phyloP scores from a whole-genome alignment of 208 protist genomes.

The Porcisia hertigi region DNA sequence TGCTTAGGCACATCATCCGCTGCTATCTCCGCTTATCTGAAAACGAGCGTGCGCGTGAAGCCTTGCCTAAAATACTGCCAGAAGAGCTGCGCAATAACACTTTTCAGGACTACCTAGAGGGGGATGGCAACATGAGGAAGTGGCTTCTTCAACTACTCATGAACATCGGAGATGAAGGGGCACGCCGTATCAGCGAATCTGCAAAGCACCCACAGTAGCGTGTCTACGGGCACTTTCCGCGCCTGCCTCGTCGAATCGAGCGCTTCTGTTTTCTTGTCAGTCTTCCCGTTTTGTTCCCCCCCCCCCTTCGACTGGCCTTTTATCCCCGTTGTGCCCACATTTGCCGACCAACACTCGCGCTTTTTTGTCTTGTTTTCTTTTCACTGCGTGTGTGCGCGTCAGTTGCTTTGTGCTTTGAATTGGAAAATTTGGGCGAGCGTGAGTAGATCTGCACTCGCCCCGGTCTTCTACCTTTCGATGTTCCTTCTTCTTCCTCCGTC shows the following conservation, averaged over 20 bases:
- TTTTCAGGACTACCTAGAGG: slow-evolving; percentile 67
- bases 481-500: too few species aligned
- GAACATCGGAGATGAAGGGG: slow-evolving; percentile 83
- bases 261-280: background rate
- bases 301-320: too few species aligned
- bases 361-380: too few species aligned
- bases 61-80: slow-evolving; percentile 76
- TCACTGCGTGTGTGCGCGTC: too few species aligned
- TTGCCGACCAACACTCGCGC: too few species aligned
- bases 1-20: slow-evolving; percentile 98
- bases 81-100: slow-evolving; percentile 87
- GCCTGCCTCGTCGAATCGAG: background rate
- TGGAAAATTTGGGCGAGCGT: too few species aligned
- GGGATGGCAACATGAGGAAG: slow-evolving; percentile 74
- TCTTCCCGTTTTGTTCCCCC: background rate
- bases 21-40: slow-evolving; percentile 98
- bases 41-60: slow-evolving; percentile 85
- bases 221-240: background rate
- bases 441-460: too few species aligned
- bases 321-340: too few species aligned
- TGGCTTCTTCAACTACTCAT: slow-evolving; percentile 79
- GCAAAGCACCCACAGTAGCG: slow-evolving; percentile 16
- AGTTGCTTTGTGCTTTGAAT: too few species aligned
- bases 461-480: too few species aligned
- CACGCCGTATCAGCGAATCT: slow-evolving; percentile 46